Evolutionary conservation across 202 grass and related monocot genomes (phyloP).

Genomic region (Panicum virgatum): DNA sequence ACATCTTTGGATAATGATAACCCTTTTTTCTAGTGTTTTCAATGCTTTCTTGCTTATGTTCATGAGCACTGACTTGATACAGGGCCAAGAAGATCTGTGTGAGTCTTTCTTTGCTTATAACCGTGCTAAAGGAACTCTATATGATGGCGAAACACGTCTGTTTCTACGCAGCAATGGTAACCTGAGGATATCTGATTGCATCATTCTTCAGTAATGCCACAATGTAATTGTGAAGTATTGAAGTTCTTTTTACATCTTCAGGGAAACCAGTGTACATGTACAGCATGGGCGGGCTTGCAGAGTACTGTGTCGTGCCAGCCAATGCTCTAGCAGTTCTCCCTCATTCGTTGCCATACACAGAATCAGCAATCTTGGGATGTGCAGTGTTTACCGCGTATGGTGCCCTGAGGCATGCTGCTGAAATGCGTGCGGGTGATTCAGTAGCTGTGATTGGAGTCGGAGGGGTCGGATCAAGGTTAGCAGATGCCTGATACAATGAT

Average conservation of each 20-base stretch:
- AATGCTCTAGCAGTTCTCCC: constrained; percentile 85
- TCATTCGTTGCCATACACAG: constrained; percentile 74
- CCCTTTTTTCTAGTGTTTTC: constrained; percentile 9
- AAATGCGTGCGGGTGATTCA: constrained; percentile 85
- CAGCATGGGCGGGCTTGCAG: constrained; percentile 95
- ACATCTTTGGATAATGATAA: not conserved
- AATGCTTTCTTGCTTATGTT: not conserved
- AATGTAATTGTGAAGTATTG: not conserved
- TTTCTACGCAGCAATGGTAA: constrained; percentile 81
- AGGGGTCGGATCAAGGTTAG: constrained; percentile 93
- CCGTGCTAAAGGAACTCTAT: constrained; percentile 93
- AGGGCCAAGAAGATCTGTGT: constrained; percentile 98
- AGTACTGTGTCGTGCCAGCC: constrained; percentile 93
- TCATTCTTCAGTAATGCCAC: constrained; percentile 6
- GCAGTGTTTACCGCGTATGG: constrained; percentile 95
- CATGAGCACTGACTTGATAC: constrained; percentile 18
- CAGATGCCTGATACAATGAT: constrained; percentile 22
- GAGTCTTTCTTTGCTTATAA: constrained; percentile 94
- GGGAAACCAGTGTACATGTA: constrained; percentile 97
- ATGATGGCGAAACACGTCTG: constrained; percentile 91
- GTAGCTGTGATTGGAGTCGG: constrained; percentile 98
- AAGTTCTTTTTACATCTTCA: constrained; percentile 16
- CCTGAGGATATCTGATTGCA: not conserved
- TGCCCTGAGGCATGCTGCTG: constrained; percentile 89
- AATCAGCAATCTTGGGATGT: constrained; percentile 95